A percentile compares a stretch with the other conserved stretches of the same genome.
Evolutionary conservation across 441 rosid species (phyloP).

Genomic region (Aleurites moluccanus): DNA sequence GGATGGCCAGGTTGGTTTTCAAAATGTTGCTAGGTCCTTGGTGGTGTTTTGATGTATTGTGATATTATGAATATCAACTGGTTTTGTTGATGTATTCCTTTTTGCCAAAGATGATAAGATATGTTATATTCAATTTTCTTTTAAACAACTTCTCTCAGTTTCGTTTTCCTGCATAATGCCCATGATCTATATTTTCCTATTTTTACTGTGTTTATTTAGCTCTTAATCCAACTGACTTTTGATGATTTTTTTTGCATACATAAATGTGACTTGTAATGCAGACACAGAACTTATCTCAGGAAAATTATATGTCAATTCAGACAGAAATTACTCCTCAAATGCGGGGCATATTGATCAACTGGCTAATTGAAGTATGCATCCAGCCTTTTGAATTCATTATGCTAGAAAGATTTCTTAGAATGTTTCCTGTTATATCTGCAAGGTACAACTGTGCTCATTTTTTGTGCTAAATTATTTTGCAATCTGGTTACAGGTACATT

Average conservation of each 20-base stretch:
- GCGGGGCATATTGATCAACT: slow-evolving; percentile 89
- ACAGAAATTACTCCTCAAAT: slow-evolving; percentile 62
- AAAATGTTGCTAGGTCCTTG: neutral
- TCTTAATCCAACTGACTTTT: neutral
- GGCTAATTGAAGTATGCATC: slow-evolving; percentile 81
- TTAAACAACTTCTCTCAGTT: neutral
- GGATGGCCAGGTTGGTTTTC: neutral
- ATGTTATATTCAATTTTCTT: neutral
- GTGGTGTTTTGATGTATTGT: neutral
- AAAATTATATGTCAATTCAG: slow-evolving; percentile 60
- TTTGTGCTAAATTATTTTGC: slow-evolving; percentile 9
- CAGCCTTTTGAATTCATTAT: slow-evolving; percentile 12
- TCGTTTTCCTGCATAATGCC: neutral
- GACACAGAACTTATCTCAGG: slow-evolving; percentile 56
- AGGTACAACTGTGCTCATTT: slow-evolving; percentile 5
- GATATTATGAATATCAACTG: neutral
- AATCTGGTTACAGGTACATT: slow-evolving; percentile 67
- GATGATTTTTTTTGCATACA: neutral
- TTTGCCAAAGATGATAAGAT: neutral
- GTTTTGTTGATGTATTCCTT: neutral
- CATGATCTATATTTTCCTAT: neutral
- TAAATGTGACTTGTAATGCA: slow-evolving; percentile 37
- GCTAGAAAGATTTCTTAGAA: neutral
- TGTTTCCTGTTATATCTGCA: slow-evolving; percentile 9
- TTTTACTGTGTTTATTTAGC: neutral